Conservation (phyloP, 306 rosid genomes). For the Glycine tomentella region DNA sequence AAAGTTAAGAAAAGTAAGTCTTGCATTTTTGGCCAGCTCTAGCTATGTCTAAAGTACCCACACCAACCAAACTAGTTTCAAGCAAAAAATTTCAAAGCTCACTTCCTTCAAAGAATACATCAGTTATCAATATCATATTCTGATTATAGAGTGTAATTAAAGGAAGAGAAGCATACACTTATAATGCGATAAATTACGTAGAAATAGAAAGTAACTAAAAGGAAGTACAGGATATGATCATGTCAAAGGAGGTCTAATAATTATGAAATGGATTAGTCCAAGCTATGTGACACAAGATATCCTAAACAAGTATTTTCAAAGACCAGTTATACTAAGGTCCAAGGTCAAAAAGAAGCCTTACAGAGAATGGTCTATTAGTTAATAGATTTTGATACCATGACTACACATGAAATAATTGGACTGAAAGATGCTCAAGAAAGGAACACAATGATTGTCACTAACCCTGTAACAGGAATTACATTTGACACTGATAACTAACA, state of each 20-base stretch:
- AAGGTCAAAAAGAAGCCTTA: slow-evolving; percentile 3
- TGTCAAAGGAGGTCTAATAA: slow-evolving; percentile 20
- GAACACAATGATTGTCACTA: not conserved
- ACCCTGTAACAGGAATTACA: not conserved
- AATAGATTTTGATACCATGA: not conserved
- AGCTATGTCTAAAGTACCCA: slow-evolving; percentile 28
- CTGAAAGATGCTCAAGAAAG: slow-evolving; percentile 1
- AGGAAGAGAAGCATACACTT: slow-evolving; percentile 1
- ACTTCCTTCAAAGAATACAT: slow-evolving; percentile 19
- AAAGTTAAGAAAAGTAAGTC: slow-evolving; percentile 22
- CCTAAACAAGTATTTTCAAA: slow-evolving; percentile 3
- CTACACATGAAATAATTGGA: not conserved
- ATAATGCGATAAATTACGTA: not conserved
- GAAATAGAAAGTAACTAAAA: slow-evolving; percentile 1
- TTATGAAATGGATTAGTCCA: slow-evolving; percentile 19
- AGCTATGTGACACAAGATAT: not conserved
- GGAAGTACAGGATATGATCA: slow-evolving; percentile 8
- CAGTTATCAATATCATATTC: slow-evolving; percentile 17
- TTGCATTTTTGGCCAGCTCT: slow-evolving; percentile 5
- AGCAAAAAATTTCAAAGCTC: too few species aligned
- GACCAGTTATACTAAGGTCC: not conserved
- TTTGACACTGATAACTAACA: not conserved
- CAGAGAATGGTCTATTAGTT: not conserved
- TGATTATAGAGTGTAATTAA: not conserved
- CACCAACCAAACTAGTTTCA: slow-evolving; percentile 25